Base-by-base conservation (phyloP, 305 asterid species). In the Withania somnifera region DNA sequence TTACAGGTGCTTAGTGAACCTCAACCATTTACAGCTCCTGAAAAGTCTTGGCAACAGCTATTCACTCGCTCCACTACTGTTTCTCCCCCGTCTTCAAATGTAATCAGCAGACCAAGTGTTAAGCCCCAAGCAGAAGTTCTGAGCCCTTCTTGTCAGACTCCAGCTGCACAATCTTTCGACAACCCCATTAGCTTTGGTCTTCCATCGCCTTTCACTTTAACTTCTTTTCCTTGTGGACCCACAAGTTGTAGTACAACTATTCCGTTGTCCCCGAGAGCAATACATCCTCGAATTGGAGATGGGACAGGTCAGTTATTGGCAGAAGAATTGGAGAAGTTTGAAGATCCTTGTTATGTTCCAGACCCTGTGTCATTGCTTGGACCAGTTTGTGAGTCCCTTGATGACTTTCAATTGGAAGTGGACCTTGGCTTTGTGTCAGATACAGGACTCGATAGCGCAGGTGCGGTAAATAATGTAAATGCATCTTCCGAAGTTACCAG, bases 341-440 rank as follows among this genome's bases (percentile, higher is more conserved):
- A 90, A 89, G 99, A 96, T 79, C 99, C 98, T 81, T 91, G 97
- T 86, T 94, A 94, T 88, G 97, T 90, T 86, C 98, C 99, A 7
- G 99, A 96, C 69, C 98, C 98, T 0, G 89, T 88, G 77, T 87
- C 98, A 82, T 89, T 96, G 88, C 98, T 96, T 83, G 98, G 99
- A 40, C 99, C 99, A 8, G 98, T 96, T 80, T 96, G 97, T 50
- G 98, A 96, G 87, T 96, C 99, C 34, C 97, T 95, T 1, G 97
- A 95, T 84, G 89, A 90, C 89, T 94, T 95, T 82, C 98, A 91
- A 88, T 85, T 91, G 88, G 75, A 66, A 24, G 50, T 66, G 26
- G 98, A 95, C 86, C 87, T 89, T 61, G 97, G 98, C 22, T 89
- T 92, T 89, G 89, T 86, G 71, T 71, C 89, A 53, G 92, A 90